phyloP scores from a whole-genome alignment of 306 rosid genomes.

The Vigna nakashimae region DNA sequence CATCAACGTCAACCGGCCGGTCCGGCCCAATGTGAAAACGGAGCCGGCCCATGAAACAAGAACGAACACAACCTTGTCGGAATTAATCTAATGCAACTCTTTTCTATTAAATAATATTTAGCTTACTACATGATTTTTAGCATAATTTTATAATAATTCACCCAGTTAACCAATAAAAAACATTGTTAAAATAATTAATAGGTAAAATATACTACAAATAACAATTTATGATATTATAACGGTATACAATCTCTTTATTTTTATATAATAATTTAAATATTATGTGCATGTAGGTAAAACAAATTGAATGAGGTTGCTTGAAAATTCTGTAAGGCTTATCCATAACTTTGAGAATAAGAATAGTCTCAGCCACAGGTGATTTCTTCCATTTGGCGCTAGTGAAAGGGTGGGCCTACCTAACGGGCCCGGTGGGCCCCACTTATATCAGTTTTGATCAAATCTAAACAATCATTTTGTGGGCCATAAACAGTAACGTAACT shows the following conservation, averaged over 20 bases:
- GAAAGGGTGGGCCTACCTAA: slow-evolving; percentile 42
- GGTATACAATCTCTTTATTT: no score
- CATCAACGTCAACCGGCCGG: slow-evolving; percentile 13
- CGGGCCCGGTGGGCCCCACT: slow-evolving; percentile 29
- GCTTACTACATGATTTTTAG: no score
- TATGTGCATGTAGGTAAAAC: no score
- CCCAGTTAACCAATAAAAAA: no score
- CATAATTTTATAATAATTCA: no score
- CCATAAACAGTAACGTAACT: background rate
- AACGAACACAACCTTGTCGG: background rate
- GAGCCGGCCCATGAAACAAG: slow-evolving; percentile 43
- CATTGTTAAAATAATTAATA: no score
- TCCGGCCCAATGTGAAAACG: slow-evolving; percentile 2
- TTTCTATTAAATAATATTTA: no score
- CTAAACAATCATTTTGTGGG: slow-evolving; percentile 37
- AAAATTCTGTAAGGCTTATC: no score
- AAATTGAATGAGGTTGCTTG: no score
- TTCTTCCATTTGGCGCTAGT: slow-evolving; percentile 26
- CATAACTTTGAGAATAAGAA: background rate
- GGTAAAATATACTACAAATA: no score
- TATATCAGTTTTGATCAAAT: background rate
- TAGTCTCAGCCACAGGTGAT: slow-evolving; percentile 29
- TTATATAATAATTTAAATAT: no score
- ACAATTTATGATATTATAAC: no score
- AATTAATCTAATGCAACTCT: background rate